These are phyloP conservation scores for Pholiota conissans DNA, from an alignment of 768 basidiomycete genomes.

Conservation along the genomic window DNA sequence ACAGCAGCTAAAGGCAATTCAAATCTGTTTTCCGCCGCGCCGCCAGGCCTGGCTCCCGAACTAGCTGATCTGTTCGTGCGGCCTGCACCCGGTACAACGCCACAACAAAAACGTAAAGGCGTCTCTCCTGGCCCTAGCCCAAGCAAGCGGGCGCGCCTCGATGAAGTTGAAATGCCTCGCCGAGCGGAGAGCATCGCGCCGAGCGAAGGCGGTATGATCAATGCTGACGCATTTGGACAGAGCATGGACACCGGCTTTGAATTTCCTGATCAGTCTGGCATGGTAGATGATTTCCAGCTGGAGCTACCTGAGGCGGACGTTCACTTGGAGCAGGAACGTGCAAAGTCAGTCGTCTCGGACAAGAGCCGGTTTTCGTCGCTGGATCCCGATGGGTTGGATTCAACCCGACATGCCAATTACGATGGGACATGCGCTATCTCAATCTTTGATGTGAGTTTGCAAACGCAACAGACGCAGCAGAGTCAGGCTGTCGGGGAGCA, in stretches of 20 bases:
- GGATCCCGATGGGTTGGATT: slow-evolving; percentile 46
- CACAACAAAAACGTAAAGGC: slow-evolving; percentile 59
- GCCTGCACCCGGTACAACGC: slow-evolving; percentile 51
- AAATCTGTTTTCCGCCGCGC: slow-evolving; percentile 79
- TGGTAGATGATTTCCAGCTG: slow-evolving; percentile 72
- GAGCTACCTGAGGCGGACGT: slow-evolving; percentile 57
- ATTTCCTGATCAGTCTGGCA: slow-evolving; percentile 55
- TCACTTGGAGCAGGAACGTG: slow-evolving; percentile 42
- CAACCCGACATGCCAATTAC: slow-evolving; percentile 56
- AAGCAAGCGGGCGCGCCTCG: slow-evolving; percentile 63
- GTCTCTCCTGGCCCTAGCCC: slow-evolving; percentile 56
- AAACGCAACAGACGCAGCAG: slow-evolving; percentile 49
- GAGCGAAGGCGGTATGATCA: slow-evolving; percentile 52
- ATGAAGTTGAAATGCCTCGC: slow-evolving; percentile 72
- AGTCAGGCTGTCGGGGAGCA: slow-evolving; percentile 36
- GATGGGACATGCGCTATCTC: slow-evolving; percentile 77
- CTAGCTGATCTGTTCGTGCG: slow-evolving; percentile 84
- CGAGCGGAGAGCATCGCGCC: slow-evolving; percentile 65
- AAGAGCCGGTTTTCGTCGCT: slow-evolving; percentile 68
- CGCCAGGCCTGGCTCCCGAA: slow-evolving; percentile 81
- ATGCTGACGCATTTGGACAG: slow-evolving; percentile 46
- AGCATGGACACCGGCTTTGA: slow-evolving; percentile 49
- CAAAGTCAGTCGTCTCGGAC: slow-evolving; percentile 53
- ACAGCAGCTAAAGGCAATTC: slow-evolving; percentile 72
- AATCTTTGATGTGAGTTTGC: slow-evolving; percentile 70